These are phyloP conservation scores for Saraca asoca DNA, from an alignment of 331 rosid species.

Conservation along the genomic window DNA sequence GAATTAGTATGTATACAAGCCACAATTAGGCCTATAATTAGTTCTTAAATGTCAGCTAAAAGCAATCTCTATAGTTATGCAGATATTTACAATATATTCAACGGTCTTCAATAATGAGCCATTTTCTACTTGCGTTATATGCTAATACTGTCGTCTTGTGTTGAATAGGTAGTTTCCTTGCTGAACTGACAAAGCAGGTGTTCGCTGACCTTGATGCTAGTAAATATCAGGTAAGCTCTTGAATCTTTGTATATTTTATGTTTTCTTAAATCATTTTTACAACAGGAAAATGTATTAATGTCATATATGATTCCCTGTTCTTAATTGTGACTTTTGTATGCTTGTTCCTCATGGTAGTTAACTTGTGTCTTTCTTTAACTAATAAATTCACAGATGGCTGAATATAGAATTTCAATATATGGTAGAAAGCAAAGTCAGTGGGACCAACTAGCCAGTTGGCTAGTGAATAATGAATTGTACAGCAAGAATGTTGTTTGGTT, in stretches of 20 bases:
- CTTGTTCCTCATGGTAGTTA: slow-evolving; percentile 23
- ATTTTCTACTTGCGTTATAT: background rate
- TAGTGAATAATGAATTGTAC: slow-evolving; percentile 90
- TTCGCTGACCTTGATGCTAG: slow-evolving; percentile 84
- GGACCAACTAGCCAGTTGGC: slow-evolving; percentile 99
- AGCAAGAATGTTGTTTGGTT: slow-evolving; percentile 96
- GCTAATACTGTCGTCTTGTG: slow-evolving; percentile 30
- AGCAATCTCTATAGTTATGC: too few relatives aligned
- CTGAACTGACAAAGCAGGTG: slow-evolving; percentile 95
- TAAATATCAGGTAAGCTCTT: slow-evolving; percentile 85
- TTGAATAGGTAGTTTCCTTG: slow-evolving; percentile 86
- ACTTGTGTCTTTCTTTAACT: slow-evolving; percentile 8
- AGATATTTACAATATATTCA: too few relatives aligned
- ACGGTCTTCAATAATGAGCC: too few relatives aligned
- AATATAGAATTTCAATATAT: slow-evolving; percentile 89
- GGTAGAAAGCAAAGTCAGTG: slow-evolving; percentile 99
- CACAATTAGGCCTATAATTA: too few relatives aligned
- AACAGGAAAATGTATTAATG: background rate
- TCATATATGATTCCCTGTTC: too few relatives aligned
- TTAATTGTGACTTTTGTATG: slow-evolving; percentile 26
- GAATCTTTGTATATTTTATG: slow-evolving; percentile 11
- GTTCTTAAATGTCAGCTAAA: too few relatives aligned
- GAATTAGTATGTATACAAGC: too few relatives aligned
- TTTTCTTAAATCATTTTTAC: slow-evolving; percentile 12
- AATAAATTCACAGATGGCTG: slow-evolving; percentile 85